These are phyloP conservation scores for Tremella mesenterica DNA, from an alignment of 768 basidiomycete genomes.

Conservation along the genomic window DNA sequence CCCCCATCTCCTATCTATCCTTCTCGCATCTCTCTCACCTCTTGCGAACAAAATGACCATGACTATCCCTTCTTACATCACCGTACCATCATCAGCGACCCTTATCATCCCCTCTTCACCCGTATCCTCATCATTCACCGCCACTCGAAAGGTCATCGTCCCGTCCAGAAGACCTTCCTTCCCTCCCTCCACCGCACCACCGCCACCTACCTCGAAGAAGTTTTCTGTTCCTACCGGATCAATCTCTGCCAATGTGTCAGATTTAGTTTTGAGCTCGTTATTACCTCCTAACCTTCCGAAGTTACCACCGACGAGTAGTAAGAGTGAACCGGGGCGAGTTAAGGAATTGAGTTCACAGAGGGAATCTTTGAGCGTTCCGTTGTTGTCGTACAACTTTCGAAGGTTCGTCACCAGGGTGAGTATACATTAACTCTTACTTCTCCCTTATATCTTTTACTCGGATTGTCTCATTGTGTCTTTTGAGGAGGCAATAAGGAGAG, in stretches of 20 bases:
- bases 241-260: conserved; percentile 35
- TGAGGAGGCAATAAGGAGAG: neutral
- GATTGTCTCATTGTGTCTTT: too few species aligned
- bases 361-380: conserved; percentile 62
- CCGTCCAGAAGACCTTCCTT: conserved; percentile 48
- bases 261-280: conserved; percentile 36
- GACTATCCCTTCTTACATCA: neutral
- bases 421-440: too few species aligned
- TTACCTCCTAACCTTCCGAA: conserved; percentile 36
- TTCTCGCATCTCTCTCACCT: too few species aligned
- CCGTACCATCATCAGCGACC: neutral
- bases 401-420: conserved; percentile 60
- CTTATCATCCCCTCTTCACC: neutral
- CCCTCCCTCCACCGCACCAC: conserved; percentile 41
- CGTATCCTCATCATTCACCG: neutral
- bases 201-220: conserved; percentile 4
- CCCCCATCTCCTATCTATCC: too few species aligned
- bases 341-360: conserved; percentile 35
- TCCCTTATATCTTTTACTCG: too few species aligned
- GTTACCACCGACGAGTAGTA: conserved; percentile 7
- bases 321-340: conserved; percentile 14
- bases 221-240: conserved; percentile 11
- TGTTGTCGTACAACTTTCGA: conserved; percentile 69
- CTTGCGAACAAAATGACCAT: too few species aligned
- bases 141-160: neutral